phyloP scores from a whole-genome alignment of 1,284 basidiomycete species.

The Trichosporon coremiiforme region DNA sequence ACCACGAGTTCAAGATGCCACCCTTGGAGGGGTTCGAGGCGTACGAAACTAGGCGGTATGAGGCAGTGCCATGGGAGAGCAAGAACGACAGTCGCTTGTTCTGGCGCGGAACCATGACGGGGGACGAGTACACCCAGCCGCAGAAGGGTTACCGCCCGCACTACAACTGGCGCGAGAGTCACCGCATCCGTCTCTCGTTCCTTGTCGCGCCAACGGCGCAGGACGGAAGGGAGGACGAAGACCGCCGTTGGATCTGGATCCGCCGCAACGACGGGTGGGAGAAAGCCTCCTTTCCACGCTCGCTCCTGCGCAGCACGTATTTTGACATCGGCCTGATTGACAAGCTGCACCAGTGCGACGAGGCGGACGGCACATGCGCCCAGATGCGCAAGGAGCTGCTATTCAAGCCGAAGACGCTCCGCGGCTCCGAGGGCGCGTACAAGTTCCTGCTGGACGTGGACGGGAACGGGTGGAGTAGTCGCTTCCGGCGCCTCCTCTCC shows the following conservation, averaged over 20 bases:
- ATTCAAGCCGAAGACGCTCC: conserved; percentile 42
- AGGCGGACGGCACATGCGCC: conserved; percentile 52
- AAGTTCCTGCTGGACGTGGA: conserved; percentile 26
- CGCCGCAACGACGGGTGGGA: conserved; percentile 44
- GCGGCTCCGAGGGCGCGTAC: conserved; percentile 41
- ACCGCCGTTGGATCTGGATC: conserved; percentile 42
- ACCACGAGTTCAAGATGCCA: conserved; percentile 50
- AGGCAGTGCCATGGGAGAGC: conserved; percentile 41
- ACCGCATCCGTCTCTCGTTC: conserved; percentile 51
- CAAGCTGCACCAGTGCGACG: conserved; percentile 43
- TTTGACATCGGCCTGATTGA: conserved; percentile 56
- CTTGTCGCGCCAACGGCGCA: conserved; percentile 38
- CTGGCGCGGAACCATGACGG: conserved; percentile 57
- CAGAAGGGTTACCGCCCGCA: conserved; percentile 25
- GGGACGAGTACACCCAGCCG: conserved; percentile 48
- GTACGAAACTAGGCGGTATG: conserved; percentile 32
- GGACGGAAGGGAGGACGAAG: conserved; percentile 39
- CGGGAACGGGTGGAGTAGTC: conserved; percentile 56
- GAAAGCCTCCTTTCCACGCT: conserved; percentile 38
- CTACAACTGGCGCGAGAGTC: conserved; percentile 52
- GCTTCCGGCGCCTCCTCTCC: conserved; percentile 54
- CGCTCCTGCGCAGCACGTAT: conserved; percentile 52
- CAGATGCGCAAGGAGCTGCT: conserved; percentile 47
- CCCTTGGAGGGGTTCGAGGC: conserved; percentile 53
- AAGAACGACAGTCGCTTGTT: conserved; percentile 55